Conservation (phyloP, 306 rosid species). For the Pyrus pyrifolia region DNA sequence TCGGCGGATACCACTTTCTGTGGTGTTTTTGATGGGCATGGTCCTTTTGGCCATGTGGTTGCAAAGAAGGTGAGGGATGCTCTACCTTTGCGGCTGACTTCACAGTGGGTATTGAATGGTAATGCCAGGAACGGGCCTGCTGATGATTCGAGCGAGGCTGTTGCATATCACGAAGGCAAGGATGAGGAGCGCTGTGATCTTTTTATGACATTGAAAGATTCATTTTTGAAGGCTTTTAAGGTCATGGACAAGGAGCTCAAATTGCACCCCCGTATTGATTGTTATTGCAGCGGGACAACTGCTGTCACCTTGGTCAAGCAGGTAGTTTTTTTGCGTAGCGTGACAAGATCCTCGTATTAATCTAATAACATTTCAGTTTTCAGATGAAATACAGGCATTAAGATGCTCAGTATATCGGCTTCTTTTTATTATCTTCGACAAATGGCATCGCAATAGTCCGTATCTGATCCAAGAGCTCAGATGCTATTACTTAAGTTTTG, state of each 20-base stretch:
- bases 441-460: background rate
- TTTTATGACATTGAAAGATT: conserved; percentile 34
- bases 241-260: conserved; percentile 77
- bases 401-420: background rate
- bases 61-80: conserved; percentile 78
- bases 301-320: conserved; percentile 71
- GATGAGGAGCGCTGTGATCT: conserved; percentile 11
- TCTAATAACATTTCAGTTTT: background rate
- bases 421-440: background rate
- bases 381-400: background rate
- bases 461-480: background rate
- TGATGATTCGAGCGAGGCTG: conserved; percentile 8
- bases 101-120: conserved; percentile 42
- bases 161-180: conserved; percentile 23
- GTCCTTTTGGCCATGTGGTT: conserved; percentile 74
- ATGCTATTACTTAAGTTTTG: background rate
- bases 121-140: conserved; percentile 19
- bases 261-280: conserved; percentile 48
- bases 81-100: conserved; percentile 60
- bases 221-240: conserved; percentile 55
- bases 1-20: conserved; percentile 51
- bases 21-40: conserved; percentile 96
- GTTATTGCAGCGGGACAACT: conserved; percentile 76
- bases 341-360: background rate
- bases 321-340: conserved; percentile 18